Conservation (phyloP, 202 grass and related monocot species). For the Saccharum hybrid region DNA sequence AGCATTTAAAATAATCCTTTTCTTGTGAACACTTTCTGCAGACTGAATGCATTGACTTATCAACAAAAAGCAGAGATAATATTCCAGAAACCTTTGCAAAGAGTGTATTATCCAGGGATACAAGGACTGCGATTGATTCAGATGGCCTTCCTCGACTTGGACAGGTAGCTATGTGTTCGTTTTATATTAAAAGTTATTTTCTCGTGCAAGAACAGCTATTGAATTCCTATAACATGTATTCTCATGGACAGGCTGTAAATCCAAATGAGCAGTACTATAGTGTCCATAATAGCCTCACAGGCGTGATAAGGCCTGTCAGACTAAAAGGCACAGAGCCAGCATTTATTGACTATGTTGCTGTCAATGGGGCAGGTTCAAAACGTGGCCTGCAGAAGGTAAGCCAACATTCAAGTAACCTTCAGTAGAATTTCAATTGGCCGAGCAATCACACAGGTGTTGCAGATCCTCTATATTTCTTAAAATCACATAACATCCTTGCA, state of each 20-base stretch:
- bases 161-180: conserved; percentile 58
- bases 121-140: conserved; percentile 58
- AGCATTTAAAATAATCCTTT: not conserved
- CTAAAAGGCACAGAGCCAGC: conserved; percentile 85
- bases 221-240: conserved; percentile 37
- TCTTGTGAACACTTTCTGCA: conserved; percentile 51
- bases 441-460: conserved; percentile 17
- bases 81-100: conserved; percentile 72
- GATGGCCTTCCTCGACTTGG: conserved; percentile 94
- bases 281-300: conserved; percentile 74
- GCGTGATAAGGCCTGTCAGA: conserved; percentile 54
- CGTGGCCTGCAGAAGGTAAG: conserved; percentile 72
- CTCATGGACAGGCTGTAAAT: conserved; percentile 68
- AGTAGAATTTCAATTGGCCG: conserved; percentile 14
- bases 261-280: conserved; percentile 80
- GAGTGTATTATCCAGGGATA: conserved; percentile 61
- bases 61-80: conserved; percentile 59
- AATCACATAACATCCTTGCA: not conserved
- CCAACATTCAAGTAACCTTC: not conserved
- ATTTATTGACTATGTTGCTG: conserved; percentile 79
- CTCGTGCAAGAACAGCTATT: not conserved
- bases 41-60: conserved; percentile 89
- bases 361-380: conserved; percentile 79
- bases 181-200: conserved; percentile 20
- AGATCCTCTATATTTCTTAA: conserved; percentile 13